phyloP scores from a whole-genome alignment of 345 rosid genomes.

The Erucastrum elatum region DNA sequence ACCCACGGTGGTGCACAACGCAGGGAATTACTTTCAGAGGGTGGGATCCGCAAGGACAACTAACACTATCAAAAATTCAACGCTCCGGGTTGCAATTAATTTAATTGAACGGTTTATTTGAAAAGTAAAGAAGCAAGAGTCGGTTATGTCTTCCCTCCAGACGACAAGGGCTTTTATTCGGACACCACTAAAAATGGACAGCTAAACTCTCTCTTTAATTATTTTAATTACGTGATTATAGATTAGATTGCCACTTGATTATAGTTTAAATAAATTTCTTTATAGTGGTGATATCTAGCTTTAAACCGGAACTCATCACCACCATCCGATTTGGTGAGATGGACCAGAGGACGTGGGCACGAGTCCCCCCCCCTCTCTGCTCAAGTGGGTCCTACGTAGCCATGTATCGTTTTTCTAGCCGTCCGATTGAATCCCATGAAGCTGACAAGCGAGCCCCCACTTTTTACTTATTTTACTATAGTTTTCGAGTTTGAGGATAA shows the following conservation, averaged over 20 bases:
- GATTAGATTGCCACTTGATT: constrained; percentile 33
- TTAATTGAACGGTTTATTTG: constrained; percentile 35
- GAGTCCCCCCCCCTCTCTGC: constrained; percentile 32
- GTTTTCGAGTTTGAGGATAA: constrained; percentile 13
- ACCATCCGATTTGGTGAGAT: constrained; percentile 33
- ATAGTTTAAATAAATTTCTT: background rate
- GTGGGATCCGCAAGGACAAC: constrained; percentile 24
- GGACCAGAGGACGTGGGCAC: constrained; percentile 39
- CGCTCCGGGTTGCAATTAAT: constrained; percentile 18
- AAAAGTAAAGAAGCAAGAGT: constrained; percentile 42
- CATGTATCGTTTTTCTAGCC: constrained; percentile 30
- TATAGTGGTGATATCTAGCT: background rate
- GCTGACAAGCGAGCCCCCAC: constrained; percentile 46
- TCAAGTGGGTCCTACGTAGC: constrained; percentile 34
- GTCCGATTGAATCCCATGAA: constrained; percentile 42
- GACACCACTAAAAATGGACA: constrained; percentile 43
- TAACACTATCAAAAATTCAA: constrained; percentile 26
- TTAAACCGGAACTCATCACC: constrained; percentile 22
- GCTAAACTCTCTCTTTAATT: constrained; percentile 33
- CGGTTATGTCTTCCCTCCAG: constrained; percentile 43
- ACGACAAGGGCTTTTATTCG: constrained; percentile 43
- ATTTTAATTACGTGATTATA: constrained; percentile 27
- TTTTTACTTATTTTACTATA: constrained; percentile 4
- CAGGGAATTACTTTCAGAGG: constrained; percentile 20
- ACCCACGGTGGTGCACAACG: constrained; percentile 34